A percentile compares a stretch with the other conserved stretches of the same genome.
These are phyloP conservation scores for Isabelozyma pseudorhagii DNA, from an alignment of 805 yeast species.

Conservation along the genomic window DNA sequence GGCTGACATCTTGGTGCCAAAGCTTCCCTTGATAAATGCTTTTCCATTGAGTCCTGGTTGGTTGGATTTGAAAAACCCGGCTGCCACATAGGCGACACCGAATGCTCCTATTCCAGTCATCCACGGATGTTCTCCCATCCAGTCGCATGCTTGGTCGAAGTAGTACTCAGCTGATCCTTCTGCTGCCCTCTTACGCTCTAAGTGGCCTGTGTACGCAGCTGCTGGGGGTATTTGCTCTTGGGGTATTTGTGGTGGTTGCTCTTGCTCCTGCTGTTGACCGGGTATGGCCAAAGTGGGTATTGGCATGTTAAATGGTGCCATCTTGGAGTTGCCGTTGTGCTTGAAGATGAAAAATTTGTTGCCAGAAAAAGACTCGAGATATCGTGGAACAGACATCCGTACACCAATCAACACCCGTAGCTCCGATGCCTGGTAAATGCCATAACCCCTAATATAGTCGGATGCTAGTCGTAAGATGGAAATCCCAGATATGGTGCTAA, in stretches of 20 bases:
- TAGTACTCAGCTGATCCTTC: slow-evolving; percentile 56
- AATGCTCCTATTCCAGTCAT: slow-evolving; percentile 68
- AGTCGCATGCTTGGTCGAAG: slow-evolving; percentile 56
- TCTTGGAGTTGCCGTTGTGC: slow-evolving; percentile 1
- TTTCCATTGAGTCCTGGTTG: slow-evolving; percentile 68
- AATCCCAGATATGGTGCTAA: no score
- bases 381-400: background rate
- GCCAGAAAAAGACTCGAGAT: background rate
- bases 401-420: background rate
- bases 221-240: background rate
- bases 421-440: no score
- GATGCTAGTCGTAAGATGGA: no score
- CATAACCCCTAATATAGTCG: no score
- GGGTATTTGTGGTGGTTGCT: slow-evolving; percentile 13
- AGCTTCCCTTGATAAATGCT: slow-evolving; percentile 81
- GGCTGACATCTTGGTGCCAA: slow-evolving; percentile 86
- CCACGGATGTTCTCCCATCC: slow-evolving; percentile 75
- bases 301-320: slow-evolving; percentile 34
- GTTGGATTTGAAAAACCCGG: slow-evolving; percentile 63
- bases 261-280: slow-evolving; percentile 30
- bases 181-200: slow-evolving; percentile 38
- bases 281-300: slow-evolving; percentile 57
- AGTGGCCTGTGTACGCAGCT: slow-evolving; percentile 33
- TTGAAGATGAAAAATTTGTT: background rate
- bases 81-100: slow-evolving; percentile 58